Conservation (phyloP, 2,329 filamentous ascomycete genomes). For the Aspergillus costaricaensis region DNA sequence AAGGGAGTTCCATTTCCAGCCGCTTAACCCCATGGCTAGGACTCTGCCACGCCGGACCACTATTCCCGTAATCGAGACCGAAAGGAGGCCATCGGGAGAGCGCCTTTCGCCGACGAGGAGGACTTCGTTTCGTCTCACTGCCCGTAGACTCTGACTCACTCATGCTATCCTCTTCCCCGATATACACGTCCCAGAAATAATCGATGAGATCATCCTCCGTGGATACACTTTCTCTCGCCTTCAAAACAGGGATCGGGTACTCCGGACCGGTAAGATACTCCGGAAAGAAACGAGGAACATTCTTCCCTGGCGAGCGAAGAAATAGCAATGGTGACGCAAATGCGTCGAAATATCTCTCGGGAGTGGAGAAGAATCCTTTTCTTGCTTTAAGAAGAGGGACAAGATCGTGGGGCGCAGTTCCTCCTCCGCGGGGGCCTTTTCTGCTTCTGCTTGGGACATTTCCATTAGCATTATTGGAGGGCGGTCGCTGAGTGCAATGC, state of each 20-base stretch:
- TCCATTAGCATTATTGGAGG: background rate
- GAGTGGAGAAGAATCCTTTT: conserved; percentile 37
- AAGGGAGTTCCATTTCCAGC: conserved; percentile 37
- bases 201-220: background rate
- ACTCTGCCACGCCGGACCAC: conserved; percentile 21
- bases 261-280: conserved; percentile 36
- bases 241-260: conserved; percentile 36
- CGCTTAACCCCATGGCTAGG: conserved; percentile 21
- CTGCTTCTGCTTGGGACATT: background rate
- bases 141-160: background rate
- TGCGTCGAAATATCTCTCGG: conserved; percentile 45
- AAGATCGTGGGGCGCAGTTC: conserved; percentile 33
- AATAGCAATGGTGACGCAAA: conserved; percentile 48
- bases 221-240: background rate
- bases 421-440: background rate
- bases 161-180: background rate
- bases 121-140: conserved; percentile 1
- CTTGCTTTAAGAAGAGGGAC: conserved; percentile 40
- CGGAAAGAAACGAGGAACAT: conserved; percentile 39
- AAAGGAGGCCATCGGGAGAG: conserved; percentile 44
- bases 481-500: conserved; percentile 30
- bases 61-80: conserved; percentile 37
- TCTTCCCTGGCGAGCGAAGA: conserved; percentile 44
- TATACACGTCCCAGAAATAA: conserved; percentile 15
- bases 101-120: conserved; percentile 37